These are phyloP conservation scores for Austroboletus olivaceoglutinosus DNA, from an alignment of 1,284 basidiomycete species.

Conservation along the genomic window DNA sequence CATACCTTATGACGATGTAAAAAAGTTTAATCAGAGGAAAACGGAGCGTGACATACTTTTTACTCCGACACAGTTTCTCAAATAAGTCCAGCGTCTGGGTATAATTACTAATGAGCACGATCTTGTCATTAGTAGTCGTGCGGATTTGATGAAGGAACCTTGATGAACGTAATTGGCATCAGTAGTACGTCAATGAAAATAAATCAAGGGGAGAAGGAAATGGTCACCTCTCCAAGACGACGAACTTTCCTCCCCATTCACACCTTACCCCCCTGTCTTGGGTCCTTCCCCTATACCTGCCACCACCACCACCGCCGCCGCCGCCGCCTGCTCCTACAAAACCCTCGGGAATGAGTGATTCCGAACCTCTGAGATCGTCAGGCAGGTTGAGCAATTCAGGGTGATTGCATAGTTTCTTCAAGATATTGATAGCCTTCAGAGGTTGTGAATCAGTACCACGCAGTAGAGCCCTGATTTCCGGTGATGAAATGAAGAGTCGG, in stretches of 20 bases:
- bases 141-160: slow-evolving; percentile 86
- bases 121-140: slow-evolving; percentile 90
- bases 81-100: slow-evolving; percentile 97
- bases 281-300: slow-evolving; percentile 44
- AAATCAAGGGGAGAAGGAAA: neutral
- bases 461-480: slow-evolving; percentile 89
- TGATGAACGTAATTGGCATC: neutral
- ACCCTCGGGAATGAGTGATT: slow-evolving; percentile 80
- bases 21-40: neutral
- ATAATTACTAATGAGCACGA: slow-evolving; percentile 98
- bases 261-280: slow-evolving; percentile 57
- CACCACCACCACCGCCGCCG: slow-evolving; percentile 5
- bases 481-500: slow-evolving; percentile 90
- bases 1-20: slow-evolving; percentile 63
- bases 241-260: slow-evolving; percentile 89
- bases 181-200: neutral
- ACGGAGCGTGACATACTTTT: slow-evolving; percentile 56
- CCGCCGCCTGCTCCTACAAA: slow-evolving; percentile 56
- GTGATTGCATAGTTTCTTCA: slow-evolving; percentile 98
- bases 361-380: slow-evolving; percentile 83
- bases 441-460: slow-evolving; percentile 93
- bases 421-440: slow-evolving; percentile 93
- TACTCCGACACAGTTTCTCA: slow-evolving; percentile 80
- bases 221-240: slow-evolving; percentile 84
- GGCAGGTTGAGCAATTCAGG: slow-evolving; percentile 91